Evolutionary conservation across 139 green algal genomes (phyloP), one percentile per base, ranked within the genome.

Genomic region (Mesotaenium endlicherianum): DNA sequence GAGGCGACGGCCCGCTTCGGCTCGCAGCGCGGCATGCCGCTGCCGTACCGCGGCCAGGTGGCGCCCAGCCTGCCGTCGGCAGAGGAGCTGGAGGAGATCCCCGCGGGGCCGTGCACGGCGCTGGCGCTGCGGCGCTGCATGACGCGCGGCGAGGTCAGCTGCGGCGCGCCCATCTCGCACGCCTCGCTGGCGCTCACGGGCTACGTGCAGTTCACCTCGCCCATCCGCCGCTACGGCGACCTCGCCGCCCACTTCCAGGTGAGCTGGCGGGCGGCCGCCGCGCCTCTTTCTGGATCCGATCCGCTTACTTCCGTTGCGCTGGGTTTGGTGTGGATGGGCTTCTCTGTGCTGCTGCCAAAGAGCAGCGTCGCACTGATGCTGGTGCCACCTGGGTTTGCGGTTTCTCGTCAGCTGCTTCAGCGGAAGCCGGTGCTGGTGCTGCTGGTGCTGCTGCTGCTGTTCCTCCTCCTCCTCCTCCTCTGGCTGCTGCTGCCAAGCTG

Each of bases 11-110:
- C 88, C 0, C 47, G 64, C 31, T 71, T 93, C 14, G 92, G 91
- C 89, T 67, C 75, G 6, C 16, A 83, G 40, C 76, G 77, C 45
- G 81, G 60, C 1, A 41, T 97, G 57, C 88, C 93, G 34, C 88
- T 97, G 83, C 93, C 93, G 0, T 98, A 96, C 85, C 80, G 94
- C n/a, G 75, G 75, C 47, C 77, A 84, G 59, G 84, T 77, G 4
- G n/a, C 42, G 4, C 88, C 90, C 4, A 14, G 85, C 17, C 87
- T 93, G 50, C 90, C 91, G 14, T 30, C 80, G 2, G 38, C 57
- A 0, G 57, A 76, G 43, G 87, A 89, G 38, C 57, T 95, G 40
- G 75, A 83, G 0, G 71, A 64, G 3, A 58, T 97, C 31, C 93
- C 94, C 0, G 78, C 86, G 39, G 92, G 91, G 0, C 87, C 88